Base-by-base conservation (phyloP, 495 filamentous ascomycete species). In the Bombardia bombarda region DNA sequence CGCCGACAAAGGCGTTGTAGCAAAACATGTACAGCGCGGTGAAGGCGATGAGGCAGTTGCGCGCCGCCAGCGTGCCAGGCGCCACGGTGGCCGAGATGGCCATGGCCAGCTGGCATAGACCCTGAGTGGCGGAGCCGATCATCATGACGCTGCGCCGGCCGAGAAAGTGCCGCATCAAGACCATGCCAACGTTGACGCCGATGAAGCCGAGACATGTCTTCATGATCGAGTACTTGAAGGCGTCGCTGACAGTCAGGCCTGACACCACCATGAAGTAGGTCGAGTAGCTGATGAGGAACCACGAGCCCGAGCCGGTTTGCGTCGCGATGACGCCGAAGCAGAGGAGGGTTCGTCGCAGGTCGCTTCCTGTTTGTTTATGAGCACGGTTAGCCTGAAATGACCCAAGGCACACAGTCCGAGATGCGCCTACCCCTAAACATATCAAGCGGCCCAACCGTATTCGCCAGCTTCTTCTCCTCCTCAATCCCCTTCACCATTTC, bases 261-360 rank as follows among this genome's bases (percentile, higher is more conserved):
- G 63, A 58, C 0, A 67, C 60, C 16, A 57, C 55, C 47, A 65
- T 51, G 46, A 68, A 68, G 38, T 67, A 67, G 13, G 65, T 67
- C 16, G 62, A 46, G 36, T 68, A 68, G 22, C 55, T 62, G 40
- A 68, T 67, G 26, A 61, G 45, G 38, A 68, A 68, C 65, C 65
- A 68, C 0, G 56, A 58, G 13, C 63, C 63, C 0, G 58, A 45
- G 7, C 50, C 61, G 1, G 57, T 60, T 22, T 66, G 61, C 0
- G 61, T 58, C 0, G 55, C 61, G 14, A 66, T 65, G 23, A 63
- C 45, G 3, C 55, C 62, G 34, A 54, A 66, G 38, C 63, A 68
- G 10, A 68, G 41, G 5, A 68, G 49, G 13, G 65, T 68, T 1
- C 65, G 56, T 9, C 65, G 51, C 7, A 66, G 42, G 18, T 68